Conservation (phyloP, 108 stramenopile species). For the Mediolabrus comicus region DNA sequence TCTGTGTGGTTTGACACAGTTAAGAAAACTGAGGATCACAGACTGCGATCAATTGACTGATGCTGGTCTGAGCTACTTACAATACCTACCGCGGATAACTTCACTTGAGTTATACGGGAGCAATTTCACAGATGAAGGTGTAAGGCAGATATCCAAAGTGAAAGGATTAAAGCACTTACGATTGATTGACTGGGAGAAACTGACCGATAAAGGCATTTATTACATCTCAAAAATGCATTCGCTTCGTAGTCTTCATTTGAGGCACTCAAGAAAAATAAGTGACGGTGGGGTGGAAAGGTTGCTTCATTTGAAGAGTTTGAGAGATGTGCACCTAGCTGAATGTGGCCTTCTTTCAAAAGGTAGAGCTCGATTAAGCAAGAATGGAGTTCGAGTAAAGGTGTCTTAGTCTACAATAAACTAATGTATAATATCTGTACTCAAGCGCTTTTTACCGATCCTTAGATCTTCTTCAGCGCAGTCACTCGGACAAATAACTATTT, state of each 20-base stretch:
- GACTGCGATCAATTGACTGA: slow-evolving; percentile 31
- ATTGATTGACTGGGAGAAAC: slow-evolving; percentile 54
- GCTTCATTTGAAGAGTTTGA: slow-evolving; percentile 23
- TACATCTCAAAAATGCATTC: slow-evolving; percentile 73
- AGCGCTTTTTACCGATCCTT: no score
- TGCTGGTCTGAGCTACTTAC: slow-evolving; percentile 32
- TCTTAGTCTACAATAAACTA: no score
- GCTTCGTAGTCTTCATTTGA: slow-evolving; percentile 67
- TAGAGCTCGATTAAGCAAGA: slow-evolving; percentile 19
- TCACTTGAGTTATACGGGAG: slow-evolving; percentile 65
- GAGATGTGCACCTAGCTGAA: slow-evolving; percentile 38
- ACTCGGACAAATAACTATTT: no score
- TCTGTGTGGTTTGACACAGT: slow-evolving; percentile 22
- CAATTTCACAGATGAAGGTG: slow-evolving; percentile 71
- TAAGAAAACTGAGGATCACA: slow-evolving; percentile 33
- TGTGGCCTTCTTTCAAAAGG: slow-evolving; percentile 40
- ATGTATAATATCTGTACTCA: no score
- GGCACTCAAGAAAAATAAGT: slow-evolving; percentile 36
- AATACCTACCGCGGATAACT: slow-evolving; percentile 41
- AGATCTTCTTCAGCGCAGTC: no score
- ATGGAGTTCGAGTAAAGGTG: neutral
- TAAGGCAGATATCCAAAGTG: slow-evolving; percentile 62
- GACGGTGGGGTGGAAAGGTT: slow-evolving; percentile 30
- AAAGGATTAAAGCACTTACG: slow-evolving; percentile 58
- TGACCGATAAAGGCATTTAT: slow-evolving; percentile 67